Percentiles rank a stretch among this genome's conserved stretches.
Conservation (phyloP, 2,329 filamentous ascomycete genomes). For the Arachnomyces sp. region DNA sequence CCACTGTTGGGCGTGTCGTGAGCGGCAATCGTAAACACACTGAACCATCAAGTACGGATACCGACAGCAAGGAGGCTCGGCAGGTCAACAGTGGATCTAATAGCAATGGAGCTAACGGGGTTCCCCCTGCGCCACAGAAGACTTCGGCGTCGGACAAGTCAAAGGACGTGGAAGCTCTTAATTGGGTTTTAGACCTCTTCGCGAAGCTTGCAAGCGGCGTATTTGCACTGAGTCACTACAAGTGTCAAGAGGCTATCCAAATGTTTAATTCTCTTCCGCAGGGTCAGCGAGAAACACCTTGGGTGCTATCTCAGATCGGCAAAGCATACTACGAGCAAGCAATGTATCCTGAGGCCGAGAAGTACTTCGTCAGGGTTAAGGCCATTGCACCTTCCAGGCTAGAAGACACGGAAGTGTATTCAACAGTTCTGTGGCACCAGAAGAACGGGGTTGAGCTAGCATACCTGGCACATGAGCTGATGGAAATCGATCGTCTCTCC, state of each 20-base stretch:
- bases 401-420: constrained; percentile 97
- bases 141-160: constrained; percentile 42
- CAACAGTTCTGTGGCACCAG: constrained; percentile 96
- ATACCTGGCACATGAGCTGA: constrained; percentile 81
- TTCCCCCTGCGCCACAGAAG: constrained; percentile 22
- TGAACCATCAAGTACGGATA: constrained; percentile 48
- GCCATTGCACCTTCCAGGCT: constrained; percentile 72
- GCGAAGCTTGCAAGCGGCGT: constrained; percentile 76
- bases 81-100: constrained; percentile 22
- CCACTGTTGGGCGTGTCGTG: constrained; percentile 75
- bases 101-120: constrained; percentile 19
- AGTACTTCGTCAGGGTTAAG: constrained; percentile 72
- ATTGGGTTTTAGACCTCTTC: constrained; percentile 70
- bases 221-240: constrained; percentile 68
- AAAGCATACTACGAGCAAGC: constrained; percentile 87
- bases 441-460: constrained; percentile 88
- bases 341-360: constrained; percentile 77
- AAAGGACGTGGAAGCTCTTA: constrained; percentile 68
- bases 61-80: constrained; percentile 57
- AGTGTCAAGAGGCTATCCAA: constrained; percentile 68
- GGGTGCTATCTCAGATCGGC: constrained; percentile 85
- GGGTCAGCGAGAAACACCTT: constrained; percentile 79
- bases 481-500: constrained; percentile 79
- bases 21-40: constrained; percentile 82
- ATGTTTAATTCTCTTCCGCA: constrained; percentile 64